Evolutionary conservation across 2,329 filamentous ascomycete species (phyloP).

Genomic region (Ploettnerulaceae sp.): DNA sequence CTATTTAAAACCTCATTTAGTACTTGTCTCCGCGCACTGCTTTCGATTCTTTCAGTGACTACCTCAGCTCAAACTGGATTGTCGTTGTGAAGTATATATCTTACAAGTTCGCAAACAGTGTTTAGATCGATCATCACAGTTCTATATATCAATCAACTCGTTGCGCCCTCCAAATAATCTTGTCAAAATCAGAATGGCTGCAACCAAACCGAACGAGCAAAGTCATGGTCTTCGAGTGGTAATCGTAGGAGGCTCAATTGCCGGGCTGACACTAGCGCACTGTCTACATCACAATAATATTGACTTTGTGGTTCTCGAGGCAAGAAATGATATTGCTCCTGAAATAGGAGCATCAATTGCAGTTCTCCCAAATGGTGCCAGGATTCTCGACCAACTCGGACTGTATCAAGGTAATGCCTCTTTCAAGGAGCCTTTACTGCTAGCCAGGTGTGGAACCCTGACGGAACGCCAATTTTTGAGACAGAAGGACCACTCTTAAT

Average conservation of each 20-base stretch:
- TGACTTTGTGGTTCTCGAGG: slow-evolving; percentile 47
- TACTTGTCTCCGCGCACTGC: too few species aligned
- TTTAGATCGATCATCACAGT: too few species aligned
- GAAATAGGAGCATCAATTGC: slow-evolving; percentile 46
- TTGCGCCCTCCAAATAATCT: too few species aligned
- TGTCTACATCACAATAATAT: slow-evolving; percentile 42
- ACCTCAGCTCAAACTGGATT: too few species aligned
- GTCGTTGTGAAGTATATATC: too few species aligned
- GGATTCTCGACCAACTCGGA: slow-evolving; percentile 48
- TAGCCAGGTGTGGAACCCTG: slow-evolving; percentile 2
- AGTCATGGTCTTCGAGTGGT: slow-evolving; percentile 35
- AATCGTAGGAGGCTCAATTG: slow-evolving; percentile 46
- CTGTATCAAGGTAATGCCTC: slow-evolving; percentile 28
- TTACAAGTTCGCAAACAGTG: too few species aligned
- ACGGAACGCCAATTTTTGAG: slow-evolving; percentile 24
- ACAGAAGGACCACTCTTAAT: slow-evolving; percentile 13
- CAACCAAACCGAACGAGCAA: neutral
- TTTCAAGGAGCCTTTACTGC: slow-evolving; percentile 4
- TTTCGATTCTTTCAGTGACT: too few species aligned
- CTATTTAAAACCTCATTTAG: too few species aligned
- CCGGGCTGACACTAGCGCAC: slow-evolving; percentile 44
- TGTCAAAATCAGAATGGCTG: too few species aligned
- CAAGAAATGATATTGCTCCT: slow-evolving; percentile 38
- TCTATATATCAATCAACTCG: too few species aligned
- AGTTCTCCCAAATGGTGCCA: slow-evolving; percentile 38